A percentile compares a stretch with the other conserved stretches of the same genome.
These are phyloP conservation scores for Hyphopichia fennica DNA, from an alignment of 1,139 yeast genomes.

Conservation along the genomic window DNA sequence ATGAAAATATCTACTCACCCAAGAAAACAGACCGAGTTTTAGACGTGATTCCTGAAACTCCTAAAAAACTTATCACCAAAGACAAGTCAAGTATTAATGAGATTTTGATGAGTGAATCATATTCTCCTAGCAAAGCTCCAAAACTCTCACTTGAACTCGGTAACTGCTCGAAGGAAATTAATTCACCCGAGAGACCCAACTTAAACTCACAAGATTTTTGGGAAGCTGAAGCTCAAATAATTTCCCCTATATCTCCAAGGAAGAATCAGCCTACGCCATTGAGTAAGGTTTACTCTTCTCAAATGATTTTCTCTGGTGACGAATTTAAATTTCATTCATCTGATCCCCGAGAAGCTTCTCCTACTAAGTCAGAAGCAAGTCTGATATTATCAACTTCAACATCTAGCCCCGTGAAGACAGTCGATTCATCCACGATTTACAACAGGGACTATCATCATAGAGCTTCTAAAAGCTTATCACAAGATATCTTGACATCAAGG, in stretches of 20 bases:
- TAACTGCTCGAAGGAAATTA: not conserved
- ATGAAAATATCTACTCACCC: not conserved
- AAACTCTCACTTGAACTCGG: not conserved
- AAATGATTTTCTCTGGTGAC: too few species aligned
- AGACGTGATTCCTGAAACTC: not conserved
- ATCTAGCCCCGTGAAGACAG: not conserved
- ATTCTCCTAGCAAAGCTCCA: too few species aligned
- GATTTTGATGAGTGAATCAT: too few species aligned
- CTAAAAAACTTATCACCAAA: too few species aligned
- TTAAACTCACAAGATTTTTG: not conserved
- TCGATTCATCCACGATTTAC: not conserved
- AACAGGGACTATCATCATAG: not conserved
- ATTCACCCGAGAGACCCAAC: not conserved
- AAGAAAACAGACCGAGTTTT: too few species aligned
- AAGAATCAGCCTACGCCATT: not conserved
- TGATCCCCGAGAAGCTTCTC: not conserved
- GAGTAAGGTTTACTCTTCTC: not conserved
- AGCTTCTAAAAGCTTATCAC: not conserved
- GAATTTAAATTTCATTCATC: not conserved
- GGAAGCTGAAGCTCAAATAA: not conserved
- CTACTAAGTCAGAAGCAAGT: not conserved
- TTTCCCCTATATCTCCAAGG: not conserved
- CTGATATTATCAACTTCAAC: not conserved
- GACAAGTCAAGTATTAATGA: too few species aligned
- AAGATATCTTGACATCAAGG: not conserved